Base-by-base conservation (phyloP, 2,329 filamentous ascomycete species). In the Phaeoacremonium minimum region DNA sequence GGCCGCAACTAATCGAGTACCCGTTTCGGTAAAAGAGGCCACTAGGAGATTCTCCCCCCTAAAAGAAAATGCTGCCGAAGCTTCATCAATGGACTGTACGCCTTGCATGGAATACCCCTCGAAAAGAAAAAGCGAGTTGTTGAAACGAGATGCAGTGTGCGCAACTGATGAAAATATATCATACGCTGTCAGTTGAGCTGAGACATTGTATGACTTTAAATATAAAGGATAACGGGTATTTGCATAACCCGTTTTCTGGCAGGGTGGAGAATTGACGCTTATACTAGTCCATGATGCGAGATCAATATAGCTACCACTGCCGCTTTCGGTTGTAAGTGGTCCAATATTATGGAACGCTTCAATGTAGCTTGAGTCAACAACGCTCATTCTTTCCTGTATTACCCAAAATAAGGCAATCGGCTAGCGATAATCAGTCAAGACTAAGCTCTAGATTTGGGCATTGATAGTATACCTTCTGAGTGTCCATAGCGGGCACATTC, bases 81-180 rank as follows among this genome's bases (percentile, higher is more conserved):
- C n/a, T n/a, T n/a, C n/a, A n/a, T n/a, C n/a, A n/a, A 64, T 47
- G 0, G 45, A 45, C 29, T 60, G 50, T 1, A 71, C 57, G 4
- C 58, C 65, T 12, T 54, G 44, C 7, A 48, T 48, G 5, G 64
- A 54, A 44, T 70, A 70, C 8, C 60, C 61, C 39, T 71, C 66
- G 34, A 70, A 66, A 53, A 69, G 58, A 48, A 69, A 63, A 28
- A 69, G 52, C 2, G 63, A 64, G 40, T 22, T 16, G 32, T 52
- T 55, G 36, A 60, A 59, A 2, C 42, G 37, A 0, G 59, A 54
- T 15, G 48, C 41, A 4, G 46, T 46, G 2, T 44, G 46, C 18
- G 58, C 42, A 4, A 52, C 52, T 1, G 52, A 35, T 1, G 55
- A 51, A 40, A 57, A 67, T 8, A 57, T 30, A 2, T 61, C 51